phyloP scores from a whole-genome alignment of 2,329 filamentous ascomycete species.

The Sordariomycetes sp. region DNA sequence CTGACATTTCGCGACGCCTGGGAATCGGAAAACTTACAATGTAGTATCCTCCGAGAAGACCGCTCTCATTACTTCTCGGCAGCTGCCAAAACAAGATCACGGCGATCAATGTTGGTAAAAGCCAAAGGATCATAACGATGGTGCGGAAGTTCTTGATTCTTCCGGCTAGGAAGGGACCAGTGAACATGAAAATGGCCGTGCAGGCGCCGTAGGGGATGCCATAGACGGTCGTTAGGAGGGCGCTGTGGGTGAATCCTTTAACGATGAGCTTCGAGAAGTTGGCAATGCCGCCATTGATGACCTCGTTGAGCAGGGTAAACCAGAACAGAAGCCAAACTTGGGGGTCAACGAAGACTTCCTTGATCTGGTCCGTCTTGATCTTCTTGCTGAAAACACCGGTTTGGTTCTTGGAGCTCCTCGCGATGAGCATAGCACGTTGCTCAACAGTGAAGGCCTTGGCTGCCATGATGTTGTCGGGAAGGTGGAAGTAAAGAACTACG shows the following conservation, averaged over 20 bases:
- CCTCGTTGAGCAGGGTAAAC: slow-evolving; percentile 13
- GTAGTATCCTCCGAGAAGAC: slow-evolving; percentile 11
- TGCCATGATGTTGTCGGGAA: slow-evolving; percentile 25
- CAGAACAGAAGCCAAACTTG: slow-evolving; percentile 30
- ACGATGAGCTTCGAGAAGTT: slow-evolving; percentile 15
- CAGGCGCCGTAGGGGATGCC: slow-evolving; percentile 16
- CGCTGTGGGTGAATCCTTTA: slow-evolving; percentile 19
- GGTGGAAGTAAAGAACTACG: slow-evolving; percentile 26
- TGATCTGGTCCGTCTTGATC: slow-evolving; percentile 27
- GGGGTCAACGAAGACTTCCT: slow-evolving; percentile 24
- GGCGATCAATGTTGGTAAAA: slow-evolving; percentile 5
- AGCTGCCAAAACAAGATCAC: slow-evolving; percentile 5
- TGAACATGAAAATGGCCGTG: slow-evolving; percentile 7
- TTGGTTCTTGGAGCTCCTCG: slow-evolving; percentile 42
- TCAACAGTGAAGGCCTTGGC: slow-evolving; percentile 4
- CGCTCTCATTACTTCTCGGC: slow-evolving; percentile 10
- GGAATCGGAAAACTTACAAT: slow-evolving; percentile 14
- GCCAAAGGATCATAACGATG: slow-evolving; percentile 6
- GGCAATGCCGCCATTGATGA: slow-evolving; percentile 16
- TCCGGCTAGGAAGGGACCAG: slow-evolving; percentile 4
- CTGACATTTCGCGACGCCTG: too few relatives aligned
- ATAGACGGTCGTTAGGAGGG: slow-evolving; percentile 29
- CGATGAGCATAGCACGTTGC: slow-evolving; percentile 35
- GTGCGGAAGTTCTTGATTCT: slow-evolving; percentile 9
- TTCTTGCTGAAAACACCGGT: slow-evolving; percentile 26